A percentile compares a stretch with the other conserved stretches of the same genome.
Evolutionary conservation across 768 basidiomycete genomes (phyloP).

Genomic region (Boletus subcaerulescens): DNA sequence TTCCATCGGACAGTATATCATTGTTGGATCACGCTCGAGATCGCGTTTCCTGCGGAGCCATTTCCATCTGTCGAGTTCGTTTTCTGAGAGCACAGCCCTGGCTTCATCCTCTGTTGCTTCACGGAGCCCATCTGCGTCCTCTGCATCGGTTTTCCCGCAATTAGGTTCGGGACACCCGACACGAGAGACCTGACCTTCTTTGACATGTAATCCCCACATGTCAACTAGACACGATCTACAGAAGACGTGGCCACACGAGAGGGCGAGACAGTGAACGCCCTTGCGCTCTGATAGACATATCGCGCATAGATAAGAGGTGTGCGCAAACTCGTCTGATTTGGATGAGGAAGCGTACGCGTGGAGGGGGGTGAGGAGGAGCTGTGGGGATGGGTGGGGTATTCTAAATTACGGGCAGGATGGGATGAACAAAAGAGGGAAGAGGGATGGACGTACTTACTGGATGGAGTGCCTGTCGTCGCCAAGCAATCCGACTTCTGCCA

Average conservation of each 20-base stretch:
- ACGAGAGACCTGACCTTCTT: conserved; percentile 69
- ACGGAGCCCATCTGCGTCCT: conserved; percentile 27
- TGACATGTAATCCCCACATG: conserved; percentile 81
- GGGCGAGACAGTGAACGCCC: conserved; percentile 68
- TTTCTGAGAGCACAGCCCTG: conserved; percentile 62
- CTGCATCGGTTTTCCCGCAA: conserved; percentile 57
- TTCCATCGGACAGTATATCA: conserved; percentile 75
- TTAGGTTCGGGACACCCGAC: conserved; percentile 81
- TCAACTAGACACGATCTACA: conserved; percentile 77
- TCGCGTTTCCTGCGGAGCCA: conserved; percentile 72
- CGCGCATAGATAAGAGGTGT: conserved; percentile 65
- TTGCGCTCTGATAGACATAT: conserved; percentile 75
- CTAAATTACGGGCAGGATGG: background rate
- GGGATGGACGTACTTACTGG: conserved; percentile 15
- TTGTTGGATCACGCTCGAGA: conserved; percentile 75
- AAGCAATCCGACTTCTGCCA: conserved; percentile 43
- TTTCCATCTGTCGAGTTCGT: conserved; percentile 68
- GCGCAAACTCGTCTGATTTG: conserved; percentile 54
- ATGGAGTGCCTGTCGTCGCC: conserved; percentile 32
- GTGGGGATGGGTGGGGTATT: conserved; percentile 57
- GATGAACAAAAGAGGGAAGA: conserved; percentile 30
- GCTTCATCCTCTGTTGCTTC: conserved; percentile 73
- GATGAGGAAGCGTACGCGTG: conserved; percentile 46
- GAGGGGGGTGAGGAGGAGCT: conserved; percentile 47
- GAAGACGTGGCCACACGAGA: conserved; percentile 77